Evolutionary conservation across 164 flowering plant genomes (phyloP), one percentile per base, ranked within the genome.

Genomic region (Liriodendron chinense): DNA sequence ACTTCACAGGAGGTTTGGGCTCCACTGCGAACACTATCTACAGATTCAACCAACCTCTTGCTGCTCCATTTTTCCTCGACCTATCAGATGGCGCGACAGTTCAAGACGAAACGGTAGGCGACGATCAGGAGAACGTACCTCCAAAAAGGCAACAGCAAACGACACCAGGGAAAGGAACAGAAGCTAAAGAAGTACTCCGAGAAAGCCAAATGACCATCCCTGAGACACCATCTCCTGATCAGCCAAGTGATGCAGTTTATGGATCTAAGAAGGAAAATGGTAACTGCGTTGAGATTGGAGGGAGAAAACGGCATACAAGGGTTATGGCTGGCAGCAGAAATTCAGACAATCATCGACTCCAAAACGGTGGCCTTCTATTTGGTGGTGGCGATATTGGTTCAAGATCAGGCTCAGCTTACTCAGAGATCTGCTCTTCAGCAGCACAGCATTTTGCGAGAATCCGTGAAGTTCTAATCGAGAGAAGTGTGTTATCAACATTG

Each of bases 181-280:
- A 87, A 59, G 72, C 76, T 63, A 88, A 84, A 82, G 93, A 84
- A 73, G 90, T 86, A 69, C 88, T 88, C 1, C 78, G 84, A 71
- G 98, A 95, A 79, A 71, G 92, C 81, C 93, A 87, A 72, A 80
- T 96, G 85, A 94, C 99, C 25, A 83, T 96, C 23, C 98, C 99
- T 68, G 99, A 96, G 87, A 96, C 99, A 8, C 98, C 99, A 34
- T 94, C 98, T 69, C 98, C 99, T 71, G 98, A 96, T 75, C 97
- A 89, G 74, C 92, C 98, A 71, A 66, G 85, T 78, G 97, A 94
- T 68, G 69, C 56, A n/a, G 82, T 75, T 57, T 78, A 76, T 82
- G 88, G 70, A 59, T 78, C 72, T 20, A 91, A 88, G 72, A 80
- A 90, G 83, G 98, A 92, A 22, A 64, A 72, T 70, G 97, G 88